Evolutionary conservation across 139 green algal species (phyloP), one percentile per base, ranked within the genome.

Genomic region (Chlamydomonas asymmetrica): DNA sequence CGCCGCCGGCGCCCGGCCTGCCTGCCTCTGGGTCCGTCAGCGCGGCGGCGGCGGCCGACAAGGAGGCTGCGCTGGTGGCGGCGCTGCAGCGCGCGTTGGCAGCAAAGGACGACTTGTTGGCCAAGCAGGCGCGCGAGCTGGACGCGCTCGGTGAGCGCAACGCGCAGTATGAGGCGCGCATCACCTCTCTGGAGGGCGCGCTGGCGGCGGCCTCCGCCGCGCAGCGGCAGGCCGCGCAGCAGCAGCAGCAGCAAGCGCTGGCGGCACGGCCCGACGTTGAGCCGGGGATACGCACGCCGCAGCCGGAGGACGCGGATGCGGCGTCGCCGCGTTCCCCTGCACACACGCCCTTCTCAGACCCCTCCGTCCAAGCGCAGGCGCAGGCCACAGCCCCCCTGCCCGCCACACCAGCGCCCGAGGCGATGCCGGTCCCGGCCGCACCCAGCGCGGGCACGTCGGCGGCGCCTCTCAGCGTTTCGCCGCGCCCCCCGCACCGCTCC

Each of bases 31-130:
- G 7, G 62, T 9, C 16, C 8, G 34, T 29, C 35, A 13, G 22
- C 13, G 34, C 25, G 9, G 16, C 62, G 23, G 62, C 62, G 3
- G 39, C 13, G 5, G 27, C 39, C 20, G 61, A 7, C 27, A 22
- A 22, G 40, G 38, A 37, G 2, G 41, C 61, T 48, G 64, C 60
- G 5, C 18, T 64, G 34, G 22, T 73, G 22, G 57, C 76, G 4
- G 70, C 72, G 27, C 80, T 87, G 39, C 82, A 88, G 71, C 66
- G 54, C 9, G 88, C 88, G 7, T n/a, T 92, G n/a, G 72, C 62
- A 7, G 85, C 85, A 49, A 91, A 91, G 74, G 87, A 92, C 39
- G 75, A 77, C 34, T 48, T 92, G 10, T 73, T 79, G 27, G 23
- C 29, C 0, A 56, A 63, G 38, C 79, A 91, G 64, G 66, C 84